Base-by-base conservation (phyloP, 441 rosid genomes). In the Populus hybrid region DNA sequence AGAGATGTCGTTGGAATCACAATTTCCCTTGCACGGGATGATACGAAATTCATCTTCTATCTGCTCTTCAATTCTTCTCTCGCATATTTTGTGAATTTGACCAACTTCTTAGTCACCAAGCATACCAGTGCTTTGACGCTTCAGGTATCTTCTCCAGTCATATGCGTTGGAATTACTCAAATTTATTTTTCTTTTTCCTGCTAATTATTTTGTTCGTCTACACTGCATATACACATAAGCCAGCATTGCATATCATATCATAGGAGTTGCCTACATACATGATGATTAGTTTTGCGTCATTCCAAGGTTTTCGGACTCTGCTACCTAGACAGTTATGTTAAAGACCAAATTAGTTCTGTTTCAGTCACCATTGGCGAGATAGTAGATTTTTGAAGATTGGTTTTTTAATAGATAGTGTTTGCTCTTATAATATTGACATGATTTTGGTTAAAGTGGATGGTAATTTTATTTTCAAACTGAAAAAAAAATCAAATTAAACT, bases 51-150 rank as follows among this genome's bases (percentile, higher is more conserved):
- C 80, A 40, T 89, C 7, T 72, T 85, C 70, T 89, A 85, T 80
- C 86, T 89, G 53, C 67, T 75, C 59, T 84, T 86, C 85, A 87
- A 87, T 78, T 86, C 92, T 24, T 74, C 89, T 0, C 75, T 89
- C 0, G 90, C 92, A 20, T 88, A 87, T 82, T 83, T 85, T 42
- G 88, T 87, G 70, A 88, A 88, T 79, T 73, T 88, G 79, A 76
- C 88, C 42, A 87, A 88, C 77, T 88, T 87, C 77, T 75, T 88
- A 80, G 89, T 88, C 80, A 87, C 91, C 59, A 87, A 85, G 75
- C 88, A 88, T 75, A 88, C 89, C 68, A 83, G 91, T 67, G 86
- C 91, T 77, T 81, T 88, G 75, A 88, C 90, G 10, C 89, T 88
- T 21, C 89, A 87, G 91, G 91, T 88, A 79, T 12, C 61, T 53